Conservation (phyloP, 768 basidiomycete species). For the Suillus lakei region DNA sequence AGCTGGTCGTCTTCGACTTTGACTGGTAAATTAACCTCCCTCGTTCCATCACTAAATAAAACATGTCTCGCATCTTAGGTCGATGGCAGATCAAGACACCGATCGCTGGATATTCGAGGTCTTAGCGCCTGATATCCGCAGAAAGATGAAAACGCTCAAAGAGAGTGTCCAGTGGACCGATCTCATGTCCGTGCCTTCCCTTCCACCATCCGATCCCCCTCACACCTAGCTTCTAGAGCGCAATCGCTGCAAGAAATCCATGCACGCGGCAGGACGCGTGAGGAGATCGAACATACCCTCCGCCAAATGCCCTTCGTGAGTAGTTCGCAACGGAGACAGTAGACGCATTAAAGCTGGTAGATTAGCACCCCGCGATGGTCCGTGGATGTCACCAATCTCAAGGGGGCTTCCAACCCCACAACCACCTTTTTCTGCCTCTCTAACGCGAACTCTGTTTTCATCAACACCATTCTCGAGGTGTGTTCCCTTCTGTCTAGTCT, state of each 20-base stretch:
- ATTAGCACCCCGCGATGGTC: conserved; percentile 95
- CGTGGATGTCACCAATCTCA: conserved; percentile 83
- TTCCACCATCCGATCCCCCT: background rate
- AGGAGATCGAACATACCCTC: conserved; percentile 80
- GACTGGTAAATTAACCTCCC: conserved; percentile 70
- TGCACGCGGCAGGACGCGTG: conserved; percentile 65
- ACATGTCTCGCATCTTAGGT: conserved; percentile 50
- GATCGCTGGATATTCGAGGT: conserved; percentile 94
- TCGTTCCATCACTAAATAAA: background rate
- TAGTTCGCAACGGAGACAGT: background rate
- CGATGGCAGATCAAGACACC: conserved; percentile 93
- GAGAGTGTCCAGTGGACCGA: conserved; percentile 86
- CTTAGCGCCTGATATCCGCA: conserved; percentile 80
- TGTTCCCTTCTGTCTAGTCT: conserved; percentile 4
- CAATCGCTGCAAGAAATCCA: conserved; percentile 74
- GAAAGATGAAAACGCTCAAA: conserved; percentile 76
- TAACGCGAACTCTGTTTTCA: conserved; percentile 93
- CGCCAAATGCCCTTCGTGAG: conserved; percentile 86
- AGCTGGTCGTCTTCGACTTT: conserved; percentile 94
- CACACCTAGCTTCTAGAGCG: conserved; percentile 48
- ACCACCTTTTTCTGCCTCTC: conserved; percentile 90
- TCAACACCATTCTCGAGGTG: conserved; percentile 87
- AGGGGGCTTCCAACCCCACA: conserved; percentile 61
- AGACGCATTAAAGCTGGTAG: background rate
- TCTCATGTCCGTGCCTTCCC: conserved; percentile 70